These are phyloP conservation scores for Phytopythium oedochilum DNA, from an alignment of 352 stramenopile genomes.

Conservation along the genomic window DNA sequence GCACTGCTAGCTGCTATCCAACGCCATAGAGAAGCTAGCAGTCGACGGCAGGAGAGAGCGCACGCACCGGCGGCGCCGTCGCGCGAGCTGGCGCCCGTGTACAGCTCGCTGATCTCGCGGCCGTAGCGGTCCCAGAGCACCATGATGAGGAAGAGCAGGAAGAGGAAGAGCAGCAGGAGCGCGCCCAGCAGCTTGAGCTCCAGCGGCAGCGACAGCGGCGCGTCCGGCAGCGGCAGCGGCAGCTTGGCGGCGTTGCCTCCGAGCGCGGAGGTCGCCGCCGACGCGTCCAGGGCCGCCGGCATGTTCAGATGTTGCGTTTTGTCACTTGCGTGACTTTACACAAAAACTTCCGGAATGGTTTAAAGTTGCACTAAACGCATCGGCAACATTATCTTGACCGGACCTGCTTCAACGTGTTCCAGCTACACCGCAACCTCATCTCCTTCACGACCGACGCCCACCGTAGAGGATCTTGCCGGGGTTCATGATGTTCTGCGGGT, in stretches of 20 bases:
- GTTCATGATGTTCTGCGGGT: slow-evolving; percentile 97
- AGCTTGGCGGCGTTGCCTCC: slow-evolving; percentile 24
- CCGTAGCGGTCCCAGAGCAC: slow-evolving; percentile 83
- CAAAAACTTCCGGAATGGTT: no score
- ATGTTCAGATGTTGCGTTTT: no score
- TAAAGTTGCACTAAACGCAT: no score
- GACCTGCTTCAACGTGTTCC: no score
- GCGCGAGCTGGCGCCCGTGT: slow-evolving; percentile 31
- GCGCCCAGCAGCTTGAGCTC: slow-evolving; percentile 70
- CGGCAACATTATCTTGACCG: no score
- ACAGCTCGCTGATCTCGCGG: slow-evolving; percentile 80
- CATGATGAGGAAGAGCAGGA: slow-evolving; percentile 76
- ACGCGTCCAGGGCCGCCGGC: not conserved
- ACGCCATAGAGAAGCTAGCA: slow-evolving; percentile 3
- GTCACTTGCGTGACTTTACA: no score
- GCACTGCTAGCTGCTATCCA: slow-evolving; percentile 19
- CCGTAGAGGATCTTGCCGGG: slow-evolving; percentile 95
- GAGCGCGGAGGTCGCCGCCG: slow-evolving; percentile 9
- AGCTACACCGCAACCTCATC: no score
- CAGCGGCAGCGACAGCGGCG: slow-evolving; percentile 32
- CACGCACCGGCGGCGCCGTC: slow-evolving; percentile 21
- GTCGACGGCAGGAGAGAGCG: not conserved
- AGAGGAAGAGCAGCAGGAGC: slow-evolving; percentile 65
- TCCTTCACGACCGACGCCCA: no score
- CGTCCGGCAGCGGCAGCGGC: slow-evolving; percentile 18